Percentiles rank a stretch among this genome's conserved stretches.
These are phyloP conservation scores for Friedmanniomyces endolithicus DNA, from an alignment of 495 filamentous ascomycete genomes.

Conservation along the genomic window DNA sequence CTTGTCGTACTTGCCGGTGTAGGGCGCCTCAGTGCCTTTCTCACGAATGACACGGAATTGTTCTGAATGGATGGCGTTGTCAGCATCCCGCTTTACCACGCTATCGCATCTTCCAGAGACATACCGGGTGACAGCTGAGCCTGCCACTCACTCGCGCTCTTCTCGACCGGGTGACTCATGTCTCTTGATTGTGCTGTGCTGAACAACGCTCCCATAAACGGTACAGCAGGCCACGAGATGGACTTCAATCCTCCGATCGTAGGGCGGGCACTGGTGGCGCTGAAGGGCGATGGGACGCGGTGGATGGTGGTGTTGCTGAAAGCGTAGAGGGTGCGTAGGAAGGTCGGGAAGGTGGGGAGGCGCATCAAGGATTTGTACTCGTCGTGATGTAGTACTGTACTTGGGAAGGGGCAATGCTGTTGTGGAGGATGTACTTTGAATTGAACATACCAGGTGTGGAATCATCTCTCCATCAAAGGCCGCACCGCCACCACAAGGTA, in stretches of 20 bases:
- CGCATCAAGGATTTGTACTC: slow-evolving; percentile 37
- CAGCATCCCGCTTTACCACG: neutral
- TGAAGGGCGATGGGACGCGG: slow-evolving; percentile 25
- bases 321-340: slow-evolving; percentile 42
- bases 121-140: slow-evolving; percentile 66
- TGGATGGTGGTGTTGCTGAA: slow-evolving; percentile 27
- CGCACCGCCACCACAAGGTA: no score
- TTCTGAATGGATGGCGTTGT: slow-evolving; percentile 37
- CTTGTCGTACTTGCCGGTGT: slow-evolving; percentile 73
- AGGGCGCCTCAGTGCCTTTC: slow-evolving; percentile 77
- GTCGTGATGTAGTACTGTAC: neutral
- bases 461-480: no score
- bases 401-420: neutral
- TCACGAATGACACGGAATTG: slow-evolving; percentile 88
- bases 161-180: slow-evolving; percentile 72
- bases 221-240: slow-evolving; percentile 54
- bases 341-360: slow-evolving; percentile 36
- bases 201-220: slow-evolving; percentile 73
- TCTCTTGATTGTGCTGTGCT: slow-evolving; percentile 43
- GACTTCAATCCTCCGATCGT: slow-evolving; percentile 28
- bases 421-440: no score
- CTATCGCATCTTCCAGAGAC: neutral
- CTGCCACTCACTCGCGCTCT: slow-evolving; percentile 74
- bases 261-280: slow-evolving; percentile 22
- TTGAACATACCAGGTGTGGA: no score